Evolutionary conservation across 306 rosid genomes (phyloP), one percentile per base, ranked within the genome.

Genomic region (Fragaria vesca): DNA sequence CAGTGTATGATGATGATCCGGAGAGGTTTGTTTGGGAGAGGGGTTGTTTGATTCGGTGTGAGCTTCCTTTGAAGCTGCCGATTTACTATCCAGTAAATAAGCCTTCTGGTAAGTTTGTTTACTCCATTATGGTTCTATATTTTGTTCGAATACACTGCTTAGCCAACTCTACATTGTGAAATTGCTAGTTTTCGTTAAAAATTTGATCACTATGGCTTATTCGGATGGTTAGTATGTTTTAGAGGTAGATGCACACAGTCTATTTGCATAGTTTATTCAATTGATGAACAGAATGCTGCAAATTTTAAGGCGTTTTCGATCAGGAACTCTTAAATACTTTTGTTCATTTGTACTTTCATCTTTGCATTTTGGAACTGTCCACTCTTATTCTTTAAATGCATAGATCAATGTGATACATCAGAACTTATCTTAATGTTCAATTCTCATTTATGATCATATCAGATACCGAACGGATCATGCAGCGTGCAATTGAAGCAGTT

Each of bases 21-120:
- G 90, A 85, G 55, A 89, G 89, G 84, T 74, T 20, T 84, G 57
- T 89, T 34, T 95, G 98, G 98, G 98, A 95, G 87, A 88, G 86
- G 26, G 97, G 97, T 38, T 92, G 93, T 72, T 85, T 95, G 81
- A 84, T 95, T 77, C 86, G 83, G 34, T 89, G 97, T 54, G 95
- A 89, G 84, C 89, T 95, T 78, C 92, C 91, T 4, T 74, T 95
- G 51, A 87, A 79, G 83, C 72, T 95, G 83, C 97, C 98, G 10
- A 46, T 92, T 69, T 91, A 91, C 80, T 85, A 88, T 78, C 85
- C 88, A 26, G 79, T 73, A n/a, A 72, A 85, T 47, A 87, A 74
- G 78, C 78, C 88, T 3, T 45, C 82, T n/a, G 98, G 98, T 95
- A 76, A 34, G 76, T 67, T 67, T 80, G 71, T 5, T 21, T 36